Evolutionary conservation across 306 rosid genomes (phyloP).

Genomic region (Prinsepia uniflora): DNA sequence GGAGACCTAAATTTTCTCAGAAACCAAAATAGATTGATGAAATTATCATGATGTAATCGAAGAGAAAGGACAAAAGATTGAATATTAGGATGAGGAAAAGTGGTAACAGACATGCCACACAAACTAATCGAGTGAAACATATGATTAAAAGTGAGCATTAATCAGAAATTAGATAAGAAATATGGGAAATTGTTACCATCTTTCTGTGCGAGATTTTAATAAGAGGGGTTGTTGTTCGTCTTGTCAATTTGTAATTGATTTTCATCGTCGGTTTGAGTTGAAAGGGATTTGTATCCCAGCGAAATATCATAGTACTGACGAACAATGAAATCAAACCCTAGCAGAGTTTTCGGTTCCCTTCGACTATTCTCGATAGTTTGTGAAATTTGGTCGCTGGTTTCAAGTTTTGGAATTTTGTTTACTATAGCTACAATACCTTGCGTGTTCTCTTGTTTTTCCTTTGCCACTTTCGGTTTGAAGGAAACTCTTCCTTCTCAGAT

Average conservation of each 20-base stretch:
- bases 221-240: background rate
- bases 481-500: no score
- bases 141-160: background rate
- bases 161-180: no score
- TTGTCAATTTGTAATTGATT: background rate
- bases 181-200: slow-evolving; percentile 17
- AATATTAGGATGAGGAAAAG: slow-evolving; percentile 51
- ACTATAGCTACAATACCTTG: no score
- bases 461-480: no score
- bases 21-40: background rate
- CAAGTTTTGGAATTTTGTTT: no score
- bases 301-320: background rate
- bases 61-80: slow-evolving; percentile 44
- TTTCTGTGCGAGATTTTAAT: background rate
- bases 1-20: background rate
- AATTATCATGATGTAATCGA: slow-evolving; percentile 35
- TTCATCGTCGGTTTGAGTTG: background rate
- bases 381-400: no score
- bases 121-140: slow-evolving; percentile 26
- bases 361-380: no score
- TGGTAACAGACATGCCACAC: slow-evolving; percentile 46
- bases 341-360: no score
- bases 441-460: no score
- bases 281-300: background rate
- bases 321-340: no score